Conservation (phyloP, 225 moss, liverwort and hornwort species). For the Physcomitrium patens region DNA sequence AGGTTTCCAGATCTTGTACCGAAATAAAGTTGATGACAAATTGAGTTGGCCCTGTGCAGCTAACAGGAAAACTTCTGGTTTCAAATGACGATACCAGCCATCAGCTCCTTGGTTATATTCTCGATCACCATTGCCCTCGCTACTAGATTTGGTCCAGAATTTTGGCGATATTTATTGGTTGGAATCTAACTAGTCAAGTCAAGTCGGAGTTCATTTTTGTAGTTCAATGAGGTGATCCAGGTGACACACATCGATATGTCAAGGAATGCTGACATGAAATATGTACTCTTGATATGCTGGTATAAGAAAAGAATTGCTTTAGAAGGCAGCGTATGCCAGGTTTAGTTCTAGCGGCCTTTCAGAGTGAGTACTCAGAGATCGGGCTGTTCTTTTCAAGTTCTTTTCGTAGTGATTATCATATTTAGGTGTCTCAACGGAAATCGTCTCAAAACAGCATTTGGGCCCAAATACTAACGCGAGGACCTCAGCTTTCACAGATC, state of each 20-base stretch:
- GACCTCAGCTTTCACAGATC: too few relatives aligned
- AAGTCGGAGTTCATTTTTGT: conserved; percentile 28
- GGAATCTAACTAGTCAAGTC: conserved; percentile 3
- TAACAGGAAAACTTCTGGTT: not conserved
- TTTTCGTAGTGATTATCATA: too few relatives aligned
- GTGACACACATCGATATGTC: not conserved
- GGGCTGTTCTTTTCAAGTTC: too few relatives aligned
- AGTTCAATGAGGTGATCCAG: conserved; percentile 10
- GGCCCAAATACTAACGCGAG: too few relatives aligned
- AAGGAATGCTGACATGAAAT: conserved; percentile 1
- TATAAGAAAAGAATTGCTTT: not conserved
- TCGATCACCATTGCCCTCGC: not conserved
- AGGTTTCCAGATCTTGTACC: not conserved
- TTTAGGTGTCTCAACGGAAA: too few relatives aligned
- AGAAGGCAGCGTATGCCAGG: conserved; percentile 8
- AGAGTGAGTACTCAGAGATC: too few relatives aligned
- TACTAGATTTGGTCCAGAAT: not conserved
- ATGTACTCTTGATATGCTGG: not conserved
- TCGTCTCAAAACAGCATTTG: too few relatives aligned
- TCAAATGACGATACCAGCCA: not conserved
- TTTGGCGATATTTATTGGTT: not conserved
- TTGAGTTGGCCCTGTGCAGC: conserved; percentile 33
- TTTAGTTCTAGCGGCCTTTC: not conserved
- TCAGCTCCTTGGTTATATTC: conserved; percentile 9
- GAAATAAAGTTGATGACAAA: not conserved